These are phyloP conservation scores for Pseudoneurospora amorphoporcata DNA, from an alignment of 495 filamentous ascomycete genomes.

Conservation along the genomic window DNA sequence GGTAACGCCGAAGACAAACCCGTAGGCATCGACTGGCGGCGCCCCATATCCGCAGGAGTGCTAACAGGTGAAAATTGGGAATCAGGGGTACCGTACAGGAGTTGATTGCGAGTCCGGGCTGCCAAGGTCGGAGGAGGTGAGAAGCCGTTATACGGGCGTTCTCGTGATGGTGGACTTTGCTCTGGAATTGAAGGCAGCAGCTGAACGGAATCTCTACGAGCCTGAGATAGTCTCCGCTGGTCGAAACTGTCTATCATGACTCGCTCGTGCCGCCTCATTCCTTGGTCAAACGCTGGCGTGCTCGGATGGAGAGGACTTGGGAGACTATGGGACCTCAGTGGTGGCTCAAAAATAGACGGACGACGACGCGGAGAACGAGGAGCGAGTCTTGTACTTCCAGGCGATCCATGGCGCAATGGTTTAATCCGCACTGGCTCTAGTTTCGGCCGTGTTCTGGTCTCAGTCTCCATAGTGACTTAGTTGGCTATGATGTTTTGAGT, in stretches of 20 bases:
- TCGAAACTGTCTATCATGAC: slow-evolving; percentile 32
- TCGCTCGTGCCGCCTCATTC: slow-evolving; percentile 29
- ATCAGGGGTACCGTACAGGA: neutral
- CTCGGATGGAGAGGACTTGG: slow-evolving; percentile 29
- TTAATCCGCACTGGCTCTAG: slow-evolving; percentile 31
- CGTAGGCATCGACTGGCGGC: neutral
- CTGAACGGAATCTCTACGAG: neutral
- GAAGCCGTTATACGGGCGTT: neutral
- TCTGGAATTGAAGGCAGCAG: slow-evolving; percentile 22
- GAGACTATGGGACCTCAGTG: slow-evolving; percentile 18
- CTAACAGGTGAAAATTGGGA: neutral
- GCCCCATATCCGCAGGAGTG: neutral
- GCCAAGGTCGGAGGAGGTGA: neutral
- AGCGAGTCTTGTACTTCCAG: slow-evolving; percentile 4
- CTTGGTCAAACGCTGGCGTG: slow-evolving; percentile 22
- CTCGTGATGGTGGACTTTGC: slow-evolving; percentile 1
- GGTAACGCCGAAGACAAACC: neutral
- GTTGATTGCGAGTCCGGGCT: neutral
- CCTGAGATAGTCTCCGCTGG: slow-evolving; percentile 14
- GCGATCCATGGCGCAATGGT: slow-evolving; percentile 5
- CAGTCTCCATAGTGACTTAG: slow-evolving; percentile 16
- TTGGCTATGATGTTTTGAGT: neutral
- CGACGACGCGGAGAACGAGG: slow-evolving; percentile 14
- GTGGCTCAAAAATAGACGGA: slow-evolving; percentile 16
- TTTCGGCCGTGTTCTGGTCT: slow-evolving; percentile 20